phyloP scores from a whole-genome alignment of 2,329 filamentous ascomycete genomes.

The Xylariaceae sp. region DNA sequence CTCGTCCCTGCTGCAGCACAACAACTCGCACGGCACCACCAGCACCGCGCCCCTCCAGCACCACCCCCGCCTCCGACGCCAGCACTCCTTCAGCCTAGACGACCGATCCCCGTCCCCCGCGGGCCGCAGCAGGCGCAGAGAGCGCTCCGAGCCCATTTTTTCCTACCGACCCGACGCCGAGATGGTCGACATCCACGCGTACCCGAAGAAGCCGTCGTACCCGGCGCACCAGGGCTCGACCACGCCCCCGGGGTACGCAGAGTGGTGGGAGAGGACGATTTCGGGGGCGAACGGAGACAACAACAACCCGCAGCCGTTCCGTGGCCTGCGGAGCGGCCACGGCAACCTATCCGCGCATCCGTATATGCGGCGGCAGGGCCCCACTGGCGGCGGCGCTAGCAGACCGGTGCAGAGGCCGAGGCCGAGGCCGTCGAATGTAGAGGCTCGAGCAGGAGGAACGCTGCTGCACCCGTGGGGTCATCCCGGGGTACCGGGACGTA shows the following conservation, averaged over 20 bases:
- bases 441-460: neutral
- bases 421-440: neutral
- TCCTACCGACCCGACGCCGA: constrained; percentile 22
- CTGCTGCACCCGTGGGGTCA: too few relatives aligned
- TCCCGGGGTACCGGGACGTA: too few relatives aligned
- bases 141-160: too few relatives aligned
- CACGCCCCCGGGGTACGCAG: constrained; percentile 19
- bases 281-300: too few relatives aligned
- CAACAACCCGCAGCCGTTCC: too few relatives aligned
- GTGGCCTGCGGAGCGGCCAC: constrained; percentile 25
- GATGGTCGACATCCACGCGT: constrained; percentile 33
- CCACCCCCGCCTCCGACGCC: constrained; percentile 30
- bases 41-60: neutral
- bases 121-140: neutral
- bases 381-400: neutral
- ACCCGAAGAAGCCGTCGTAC: constrained; percentile 32
- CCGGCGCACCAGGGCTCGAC: constrained; percentile 21
- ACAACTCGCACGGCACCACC: constrained; percentile 17
- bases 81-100: constrained; percentile 40
- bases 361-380: constrained; percentile 14
- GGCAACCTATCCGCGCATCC: constrained; percentile 25
- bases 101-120: constrained; percentile 32
- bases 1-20: constrained; percentile 35
- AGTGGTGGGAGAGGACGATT: constrained; percentile 4
- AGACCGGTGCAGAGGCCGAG: neutral